Evolutionary conservation across 768 basidiomycete species (phyloP).

Genomic region (Podaxis sp.): DNA sequence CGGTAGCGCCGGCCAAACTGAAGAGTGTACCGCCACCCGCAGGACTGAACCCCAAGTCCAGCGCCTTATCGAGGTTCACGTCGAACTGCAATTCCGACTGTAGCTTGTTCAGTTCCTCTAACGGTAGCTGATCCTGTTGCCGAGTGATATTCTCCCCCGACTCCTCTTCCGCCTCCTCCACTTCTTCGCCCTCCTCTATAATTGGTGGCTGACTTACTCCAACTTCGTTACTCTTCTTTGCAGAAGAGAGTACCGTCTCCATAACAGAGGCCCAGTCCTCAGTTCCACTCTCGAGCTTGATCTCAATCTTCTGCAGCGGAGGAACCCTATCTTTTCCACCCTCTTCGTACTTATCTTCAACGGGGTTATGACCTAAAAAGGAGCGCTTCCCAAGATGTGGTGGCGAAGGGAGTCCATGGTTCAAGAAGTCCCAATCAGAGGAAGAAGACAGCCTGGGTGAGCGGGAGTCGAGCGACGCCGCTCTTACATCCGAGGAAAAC

Average conservation of each 20-base stretch:
- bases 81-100: constrained; percentile 10
- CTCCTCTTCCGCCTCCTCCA: background rate
- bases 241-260: constrained; percentile 34
- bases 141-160: background rate
- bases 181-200: background rate
- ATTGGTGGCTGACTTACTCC: constrained; percentile 16
- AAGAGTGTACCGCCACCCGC: constrained; percentile 5
- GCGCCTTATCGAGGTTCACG: constrained; percentile 12
- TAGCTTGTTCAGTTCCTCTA: constrained; percentile 3
- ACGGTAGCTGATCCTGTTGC: background rate
- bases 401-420: constrained; percentile 25
- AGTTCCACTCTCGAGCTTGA: constrained; percentile 31
- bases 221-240: constrained; percentile 18
- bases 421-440: constrained; percentile 42
- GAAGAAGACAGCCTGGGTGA: constrained; percentile 26
- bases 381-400: constrained; percentile 13
- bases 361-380: constrained; percentile 14
- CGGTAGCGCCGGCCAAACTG: background rate
- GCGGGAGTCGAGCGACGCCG: constrained; percentile 41
- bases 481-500: constrained; percentile 32
- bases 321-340: constrained; percentile 19
- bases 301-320: constrained; percentile 32
- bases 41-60: constrained; percentile 13
- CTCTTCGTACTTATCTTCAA: background rate
- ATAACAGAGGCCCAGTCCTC: constrained; percentile 44